Evolutionary conservation across 805 yeast species (phyloP).

Genomic region (Metschnikowia rubicola): DNA sequence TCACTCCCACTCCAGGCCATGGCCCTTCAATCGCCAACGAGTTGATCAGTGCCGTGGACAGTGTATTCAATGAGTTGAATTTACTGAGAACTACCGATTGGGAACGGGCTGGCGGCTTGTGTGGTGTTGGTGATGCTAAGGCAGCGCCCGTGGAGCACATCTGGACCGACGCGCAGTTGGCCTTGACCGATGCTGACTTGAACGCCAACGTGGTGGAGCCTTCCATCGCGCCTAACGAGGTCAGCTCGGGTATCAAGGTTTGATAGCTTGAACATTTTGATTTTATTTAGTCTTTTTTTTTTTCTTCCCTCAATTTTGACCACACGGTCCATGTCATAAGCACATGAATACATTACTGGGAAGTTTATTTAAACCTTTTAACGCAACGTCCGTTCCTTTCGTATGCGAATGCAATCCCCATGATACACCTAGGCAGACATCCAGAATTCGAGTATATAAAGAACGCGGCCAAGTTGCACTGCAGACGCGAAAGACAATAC

Average conservation of each 20-base stretch:
- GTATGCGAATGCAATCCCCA: no score
- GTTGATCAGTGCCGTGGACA: conserved; percentile 74
- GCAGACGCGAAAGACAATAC: no score
- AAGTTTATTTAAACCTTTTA: no score
- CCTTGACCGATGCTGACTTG: conserved; percentile 58
- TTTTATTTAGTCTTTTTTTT: not conserved
- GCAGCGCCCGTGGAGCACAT: conserved; percentile 53
- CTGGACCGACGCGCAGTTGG: conserved; percentile 84
- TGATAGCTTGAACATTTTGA: not conserved
- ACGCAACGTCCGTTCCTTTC: no score
- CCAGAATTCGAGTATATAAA: no score
- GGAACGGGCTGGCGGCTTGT: conserved; percentile 78
- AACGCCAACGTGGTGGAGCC: conserved; percentile 67
- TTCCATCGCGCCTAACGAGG: conserved; percentile 57
- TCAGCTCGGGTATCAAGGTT: conserved; percentile 58
- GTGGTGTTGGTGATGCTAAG: conserved; percentile 74
- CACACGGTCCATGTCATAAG: no score
- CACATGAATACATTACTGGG: no score
- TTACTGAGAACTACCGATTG: conserved; percentile 77
- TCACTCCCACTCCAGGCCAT: conserved; percentile 99
- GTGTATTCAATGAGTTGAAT: conserved; percentile 70
- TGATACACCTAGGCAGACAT: no score
- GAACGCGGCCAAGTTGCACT: no score
- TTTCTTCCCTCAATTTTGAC: not conserved
- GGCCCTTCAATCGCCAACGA: conserved; percentile 69